phyloP scores from a whole-genome alignment of 2,329 filamentous ascomycete genomes.

The Rhynchosporium agropyri region DNA sequence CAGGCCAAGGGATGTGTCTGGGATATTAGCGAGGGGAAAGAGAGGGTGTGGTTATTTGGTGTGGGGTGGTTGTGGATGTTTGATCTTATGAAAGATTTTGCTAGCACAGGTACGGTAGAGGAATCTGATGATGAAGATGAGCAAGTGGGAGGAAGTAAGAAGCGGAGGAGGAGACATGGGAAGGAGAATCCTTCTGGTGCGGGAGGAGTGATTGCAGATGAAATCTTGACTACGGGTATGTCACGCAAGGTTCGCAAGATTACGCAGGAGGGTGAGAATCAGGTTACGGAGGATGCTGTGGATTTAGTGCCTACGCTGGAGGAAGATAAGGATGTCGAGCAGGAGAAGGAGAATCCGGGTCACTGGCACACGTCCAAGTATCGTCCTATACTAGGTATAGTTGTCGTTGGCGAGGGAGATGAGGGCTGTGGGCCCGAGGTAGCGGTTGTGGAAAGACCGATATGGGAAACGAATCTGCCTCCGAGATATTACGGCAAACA shows the following conservation, averaged over 20 bases:
- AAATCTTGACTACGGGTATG: constrained; percentile 40
- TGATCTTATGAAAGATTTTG: constrained; percentile 73
- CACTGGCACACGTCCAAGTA: constrained; percentile 90
- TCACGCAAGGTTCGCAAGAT: constrained; percentile 46
- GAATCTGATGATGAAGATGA: constrained; percentile 30
- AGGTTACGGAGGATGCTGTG: constrained; percentile 44
- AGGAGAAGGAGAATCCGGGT: constrained; percentile 17
- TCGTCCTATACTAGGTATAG: constrained; percentile 81
- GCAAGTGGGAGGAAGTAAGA: constrained; percentile 43
- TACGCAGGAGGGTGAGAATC: constrained; percentile 46
- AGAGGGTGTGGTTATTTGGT: constrained; percentile 85
- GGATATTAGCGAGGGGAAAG: constrained; percentile 62
- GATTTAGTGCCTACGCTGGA: constrained; percentile 20
- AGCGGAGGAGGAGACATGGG: constrained; percentile 27
- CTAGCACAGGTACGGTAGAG: constrained; percentile 39
- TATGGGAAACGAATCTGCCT: constrained; percentile 78
- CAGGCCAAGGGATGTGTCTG: constrained; percentile 83
- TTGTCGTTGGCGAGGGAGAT: constrained; percentile 46
- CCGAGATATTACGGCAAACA: constrained; percentile 67
- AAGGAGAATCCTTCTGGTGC: constrained; percentile 54
- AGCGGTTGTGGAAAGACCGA: constrained; percentile 85
- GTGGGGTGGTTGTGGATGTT: constrained; percentile 90
- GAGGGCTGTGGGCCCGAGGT: constrained; percentile 63
- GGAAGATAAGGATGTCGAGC: constrained; percentile 29
- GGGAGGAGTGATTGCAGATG: constrained; percentile 53